Evolutionary conservation across 352 stramenopile species (phyloP), one percentile per base, ranked within the genome.

Genomic region (Phytopythium chamaehyphon): DNA sequence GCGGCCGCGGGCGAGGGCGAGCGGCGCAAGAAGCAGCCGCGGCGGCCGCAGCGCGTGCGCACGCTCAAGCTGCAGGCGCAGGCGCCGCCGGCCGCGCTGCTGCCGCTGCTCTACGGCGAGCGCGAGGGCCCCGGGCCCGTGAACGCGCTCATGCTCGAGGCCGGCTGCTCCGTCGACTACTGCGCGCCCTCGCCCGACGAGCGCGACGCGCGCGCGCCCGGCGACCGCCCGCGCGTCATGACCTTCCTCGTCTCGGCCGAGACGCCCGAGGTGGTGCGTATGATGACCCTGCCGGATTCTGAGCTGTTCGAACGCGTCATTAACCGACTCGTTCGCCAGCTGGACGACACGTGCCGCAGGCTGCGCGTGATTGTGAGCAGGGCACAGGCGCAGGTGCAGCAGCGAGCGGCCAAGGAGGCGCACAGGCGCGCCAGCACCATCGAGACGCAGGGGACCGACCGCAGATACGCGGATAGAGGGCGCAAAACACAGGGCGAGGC

Each of bases 21-120:
- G n/a, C 38, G 28, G 28, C 22, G 36, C 22, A 55, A 36, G 47
- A 53, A 53, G 15, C 31, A 42, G 19, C 47, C 54, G 19, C 61
- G 59, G 21, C 65, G 53, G 22, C 69, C 59, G 35, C 74, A 81
- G 36, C 75, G 79, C 39, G 66, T 86, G 59, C 73, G 78, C 23
- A 81, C 67, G 47, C 49, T 88, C 24, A 81, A 83, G 45, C 59
- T 87, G 37, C 72, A 69, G 33, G 85, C 74, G 15, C 55, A 58
- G 15, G 64, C 77, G 44, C 64, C 70, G 39, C 76, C 79, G 22
- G 75, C 87, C 49, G 45, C 73, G 48, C 47, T 90, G 28, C 53
- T 86, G 28, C 69, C 76, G 37, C 87, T 77, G 38, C 40, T 90
- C 31, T 88, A 87, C 39, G 66, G 68, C 18, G 73, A 84, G 19